Evolutionary conservation across 768 basidiomycete genomes (phyloP), one percentile per base, ranked within the genome.

Genomic region (Neoboletus subvelutipes): DNA sequence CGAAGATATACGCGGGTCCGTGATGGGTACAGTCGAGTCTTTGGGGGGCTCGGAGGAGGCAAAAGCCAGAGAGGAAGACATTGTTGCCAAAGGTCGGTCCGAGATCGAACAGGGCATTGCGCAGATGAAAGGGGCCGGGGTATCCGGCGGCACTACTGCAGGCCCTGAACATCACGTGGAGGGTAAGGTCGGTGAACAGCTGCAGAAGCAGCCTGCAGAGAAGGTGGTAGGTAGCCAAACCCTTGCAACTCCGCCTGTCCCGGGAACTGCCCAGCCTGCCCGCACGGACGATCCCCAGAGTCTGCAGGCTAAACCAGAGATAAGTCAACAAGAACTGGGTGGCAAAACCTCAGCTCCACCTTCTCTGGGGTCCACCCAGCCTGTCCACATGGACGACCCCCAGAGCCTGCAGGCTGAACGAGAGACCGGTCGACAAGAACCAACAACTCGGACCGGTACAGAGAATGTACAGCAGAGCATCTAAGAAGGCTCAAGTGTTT

Each of bases 1-100:
- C 8, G 80, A 82, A 37, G 75, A 69, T 42, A 54, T 81, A 6
- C 75, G 79, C 26, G 81, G 81, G 8, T 73, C 78, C 0, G 56
- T 73, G 10, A 62, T 80, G 45, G 74, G 75, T 12, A 73, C 74
- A 4, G 57, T 79, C 11, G 79, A 81, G 52, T 67, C 69, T 1
- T 37, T 73, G 11, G 61, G 71, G 2, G 59, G 59, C 28, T 49
- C 63, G 2, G 64, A 68, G 6, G 60, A 68, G 13, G 65, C 66
- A 1, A 66, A 64, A 6, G 55, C 62, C 7, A 69, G 66, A 17
- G 68, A 80, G 7, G 75, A 76, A 5, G 74, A 75, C 4, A 70
- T 78, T 7, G 71, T 68, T 0, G 43, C 63, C 6, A 65, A 73
- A 43, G 81, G 81, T 1, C 70, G 74, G 20, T 33, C 68, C 31